Conservation (phyloP, 352 stramenopile genomes). For the Lagenidium giganteum region DNA sequence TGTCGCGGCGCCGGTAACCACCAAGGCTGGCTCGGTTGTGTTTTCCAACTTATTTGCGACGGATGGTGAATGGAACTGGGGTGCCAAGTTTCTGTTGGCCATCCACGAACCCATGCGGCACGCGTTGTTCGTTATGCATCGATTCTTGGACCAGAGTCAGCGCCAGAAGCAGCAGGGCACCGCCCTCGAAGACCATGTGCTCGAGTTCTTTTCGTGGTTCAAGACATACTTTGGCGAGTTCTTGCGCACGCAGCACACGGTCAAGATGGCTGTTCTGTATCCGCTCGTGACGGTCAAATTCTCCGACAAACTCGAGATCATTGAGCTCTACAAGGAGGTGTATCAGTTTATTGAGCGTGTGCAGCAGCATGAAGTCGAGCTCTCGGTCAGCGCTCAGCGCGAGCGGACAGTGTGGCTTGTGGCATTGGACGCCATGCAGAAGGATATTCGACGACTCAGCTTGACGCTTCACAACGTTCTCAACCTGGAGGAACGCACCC, state of each 20-base stretch:
- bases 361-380: constrained; percentile 38
- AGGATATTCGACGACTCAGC: constrained; percentile 62
- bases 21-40: constrained; percentile 49
- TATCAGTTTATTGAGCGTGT: constrained; percentile 52
- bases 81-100: constrained; percentile 64
- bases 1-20: constrained; percentile 33
- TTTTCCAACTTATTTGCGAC: constrained; percentile 63
- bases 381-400: constrained; percentile 37
- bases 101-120: constrained; percentile 79
- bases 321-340: constrained; percentile 57
- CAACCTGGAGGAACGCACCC: constrained; percentile 68
- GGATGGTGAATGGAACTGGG: constrained; percentile 60
- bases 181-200: constrained; percentile 45
- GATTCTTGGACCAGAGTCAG: constrained; percentile 59
- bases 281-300: constrained; percentile 60
- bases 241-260: constrained; percentile 59
- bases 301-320: constrained; percentile 56
- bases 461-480: constrained; percentile 58
- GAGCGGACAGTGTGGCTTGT: constrained; percentile 47
- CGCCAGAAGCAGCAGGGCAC: constrained; percentile 23
- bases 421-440: constrained; percentile 58
- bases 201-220: constrained; percentile 80
- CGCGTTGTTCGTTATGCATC: constrained; percentile 78
- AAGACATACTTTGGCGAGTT: constrained; percentile 79
- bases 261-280: constrained; percentile 60